Percentiles rank a stretch among this genome's conserved stretches.
Evolutionary conservation across 805 yeast species (phyloP).

Genomic region (Nakazawaea holstii): DNA sequence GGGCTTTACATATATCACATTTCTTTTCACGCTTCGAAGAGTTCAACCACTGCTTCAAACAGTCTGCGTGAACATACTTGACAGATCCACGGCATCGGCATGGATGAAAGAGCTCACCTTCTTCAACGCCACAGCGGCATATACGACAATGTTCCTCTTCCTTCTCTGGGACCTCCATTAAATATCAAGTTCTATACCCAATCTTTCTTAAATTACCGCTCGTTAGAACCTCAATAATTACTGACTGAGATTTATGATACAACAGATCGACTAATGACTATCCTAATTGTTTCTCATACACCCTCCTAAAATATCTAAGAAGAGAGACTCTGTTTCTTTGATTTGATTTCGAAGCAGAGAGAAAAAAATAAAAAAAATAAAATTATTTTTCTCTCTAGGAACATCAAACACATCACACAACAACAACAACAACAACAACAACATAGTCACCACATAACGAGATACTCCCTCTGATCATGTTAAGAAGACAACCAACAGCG

Average conservation of each 20-base stretch:
- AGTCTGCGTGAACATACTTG: constrained; percentile 88
- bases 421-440: no score
- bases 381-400: constrained; percentile 15
- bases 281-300: no score
- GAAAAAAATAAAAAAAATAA: not conserved
- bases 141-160: constrained; percentile 73
- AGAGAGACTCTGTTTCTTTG: no score
- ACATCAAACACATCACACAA: not conserved
- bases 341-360: not conserved
- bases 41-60: constrained; percentile 82
- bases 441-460: no score
- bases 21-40: constrained; percentile 56
- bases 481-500: constrained; percentile 68
- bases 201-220: not conserved
- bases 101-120: constrained; percentile 73
- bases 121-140: constrained; percentile 87
- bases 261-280: no score
- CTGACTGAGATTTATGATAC: not conserved
- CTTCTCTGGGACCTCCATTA: not conserved
- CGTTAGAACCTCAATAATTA: not conserved
- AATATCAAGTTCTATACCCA: not conserved
- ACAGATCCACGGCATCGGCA: constrained; percentile 94
- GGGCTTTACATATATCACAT: constrained; percentile 86
- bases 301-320: no score
- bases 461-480: constrained; percentile 31